These are phyloP conservation scores for Fusarium metavorans DNA, from an alignment of 2,329 filamentous ascomycete species.

Conservation along the genomic window DNA sequence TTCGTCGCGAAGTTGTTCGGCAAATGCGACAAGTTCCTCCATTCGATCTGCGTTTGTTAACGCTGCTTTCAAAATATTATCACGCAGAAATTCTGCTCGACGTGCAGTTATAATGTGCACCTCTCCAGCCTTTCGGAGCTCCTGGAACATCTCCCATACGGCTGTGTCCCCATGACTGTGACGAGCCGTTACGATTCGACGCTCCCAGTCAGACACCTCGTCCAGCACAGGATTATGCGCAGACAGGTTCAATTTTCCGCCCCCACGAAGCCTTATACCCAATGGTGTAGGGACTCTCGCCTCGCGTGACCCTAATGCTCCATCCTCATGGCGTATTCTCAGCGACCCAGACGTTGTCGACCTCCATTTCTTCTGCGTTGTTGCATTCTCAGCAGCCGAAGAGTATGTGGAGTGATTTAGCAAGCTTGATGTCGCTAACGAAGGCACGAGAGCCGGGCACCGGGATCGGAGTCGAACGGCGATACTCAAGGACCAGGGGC, in stretches of 20 bases:
- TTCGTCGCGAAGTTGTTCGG: slow-evolving; percentile 50
- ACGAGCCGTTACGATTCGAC: slow-evolving; percentile 30
- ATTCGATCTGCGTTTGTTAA: slow-evolving; percentile 43
- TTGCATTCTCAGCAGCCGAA: slow-evolving; percentile 7
- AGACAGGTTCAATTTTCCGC: not conserved
- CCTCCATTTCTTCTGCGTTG: slow-evolving; percentile 10
- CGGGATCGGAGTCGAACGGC: slow-evolving; percentile 11
- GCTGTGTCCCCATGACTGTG: slow-evolving; percentile 39
- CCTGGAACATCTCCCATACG: slow-evolving; percentile 45
- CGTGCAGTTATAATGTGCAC: slow-evolving; percentile 35
- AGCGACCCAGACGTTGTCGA: slow-evolving; percentile 3
- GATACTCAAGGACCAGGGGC: slow-evolving; percentile 11
- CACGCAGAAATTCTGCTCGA: slow-evolving; percentile 44
- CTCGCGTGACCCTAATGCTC: slow-evolving; percentile 30
- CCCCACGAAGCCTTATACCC: slow-evolving; percentile 15
- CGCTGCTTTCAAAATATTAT: slow-evolving; percentile 47
- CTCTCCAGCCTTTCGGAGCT: slow-evolving; percentile 32
- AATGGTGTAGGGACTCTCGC: slow-evolving; percentile 12
- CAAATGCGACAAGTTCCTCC: slow-evolving; percentile 42
- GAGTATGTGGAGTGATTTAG: slow-evolving; percentile 11
- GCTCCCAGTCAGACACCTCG: slow-evolving; percentile 34
- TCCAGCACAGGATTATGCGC: slow-evolving; percentile 5
- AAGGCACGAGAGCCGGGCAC: slow-evolving; percentile 32
- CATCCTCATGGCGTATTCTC: slow-evolving; percentile 16
- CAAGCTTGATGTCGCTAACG: slow-evolving; percentile 9